phyloP scores from a whole-genome alignment of 2,329 filamentous ascomycete genomes.

The Diplodia mutila region DNA sequence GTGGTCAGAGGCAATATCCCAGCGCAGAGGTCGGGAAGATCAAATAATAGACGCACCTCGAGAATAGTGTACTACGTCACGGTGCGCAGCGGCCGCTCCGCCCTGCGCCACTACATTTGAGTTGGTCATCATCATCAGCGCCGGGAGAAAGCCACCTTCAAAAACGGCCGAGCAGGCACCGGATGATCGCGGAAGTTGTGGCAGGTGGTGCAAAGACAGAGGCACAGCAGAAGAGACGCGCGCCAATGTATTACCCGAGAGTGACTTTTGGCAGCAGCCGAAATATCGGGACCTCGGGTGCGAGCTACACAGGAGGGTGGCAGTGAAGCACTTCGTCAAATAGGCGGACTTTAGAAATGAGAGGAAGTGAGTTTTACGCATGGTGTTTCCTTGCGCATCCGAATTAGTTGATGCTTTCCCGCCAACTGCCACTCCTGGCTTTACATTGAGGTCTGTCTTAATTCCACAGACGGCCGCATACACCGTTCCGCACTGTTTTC shows the following conservation, averaged over 20 bases:
- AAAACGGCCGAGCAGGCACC: conserved; percentile 37
- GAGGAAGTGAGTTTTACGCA: background rate
- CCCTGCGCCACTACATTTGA: conserved; percentile 30
- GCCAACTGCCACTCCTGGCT: conserved; percentile 28
- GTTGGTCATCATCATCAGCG: conserved; percentile 33
- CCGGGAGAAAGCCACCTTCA: conserved; percentile 31
- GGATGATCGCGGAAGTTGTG: conserved; percentile 54
- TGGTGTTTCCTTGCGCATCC: background rate
- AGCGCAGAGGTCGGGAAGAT: background rate
- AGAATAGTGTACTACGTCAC: conserved; percentile 37
- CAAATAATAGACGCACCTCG: too few species aligned
- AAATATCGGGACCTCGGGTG: conserved; percentile 64
- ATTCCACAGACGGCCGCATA: conserved; percentile 28
- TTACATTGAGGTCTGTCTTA: too few species aligned
- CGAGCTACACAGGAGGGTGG: background rate
- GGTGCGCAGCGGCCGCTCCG: background rate
- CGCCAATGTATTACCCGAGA: conserved; percentile 52
- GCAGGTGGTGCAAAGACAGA: conserved; percentile 66
- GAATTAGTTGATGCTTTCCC: conserved; percentile 28
- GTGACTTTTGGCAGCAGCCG: conserved; percentile 62
- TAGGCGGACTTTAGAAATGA: background rate
- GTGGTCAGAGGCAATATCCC: conserved; percentile 67
- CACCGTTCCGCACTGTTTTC: background rate
- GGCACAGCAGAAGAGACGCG: conserved; percentile 54
- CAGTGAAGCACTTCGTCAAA: background rate